Percentiles rank a stretch among this genome's conserved stretches.
Evolutionary conservation across 345 rosid species (phyloP).

Genomic region (Eucalyptus cladocalyx): DNA sequence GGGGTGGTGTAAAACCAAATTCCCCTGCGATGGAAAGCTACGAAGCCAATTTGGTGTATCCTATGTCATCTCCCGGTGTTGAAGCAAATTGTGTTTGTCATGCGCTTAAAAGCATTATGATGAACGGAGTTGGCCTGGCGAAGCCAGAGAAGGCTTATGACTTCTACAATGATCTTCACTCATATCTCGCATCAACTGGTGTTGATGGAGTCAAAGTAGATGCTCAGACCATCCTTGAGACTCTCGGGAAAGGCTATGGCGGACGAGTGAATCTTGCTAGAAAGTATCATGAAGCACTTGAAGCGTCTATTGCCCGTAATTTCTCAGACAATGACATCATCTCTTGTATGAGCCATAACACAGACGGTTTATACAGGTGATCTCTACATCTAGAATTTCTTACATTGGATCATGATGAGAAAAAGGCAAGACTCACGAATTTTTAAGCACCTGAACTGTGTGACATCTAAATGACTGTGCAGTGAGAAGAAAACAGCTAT

Average conservation of each 20-base stretch:
- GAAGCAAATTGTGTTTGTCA: not conserved
- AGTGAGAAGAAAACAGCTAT: conserved; percentile 26
- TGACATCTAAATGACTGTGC: not conserved
- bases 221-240: conserved; percentile 1
- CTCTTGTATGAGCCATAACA: conserved; percentile 34
- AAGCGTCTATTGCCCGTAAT: conserved; percentile 19
- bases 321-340: conserved; percentile 27
- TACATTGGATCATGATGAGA: not conserved
- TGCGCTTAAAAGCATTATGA: not conserved
- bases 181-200: conserved; percentile 2
- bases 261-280: conserved; percentile 26
- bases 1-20: conserved; percentile 14
- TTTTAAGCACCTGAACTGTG: not conserved
- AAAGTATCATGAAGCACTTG: conserved; percentile 24
- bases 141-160: conserved; percentile 4
- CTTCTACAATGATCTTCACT: conserved; percentile 12
- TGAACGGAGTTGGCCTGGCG: conserved; percentile 6
- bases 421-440: not conserved
- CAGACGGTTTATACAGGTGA: conserved; percentile 12
- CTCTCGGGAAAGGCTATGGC: conserved; percentile 17
- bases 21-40: not conserved
- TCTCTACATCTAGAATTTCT: not conserved
- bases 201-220: conserved; percentile 18
- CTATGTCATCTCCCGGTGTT: not conserved
- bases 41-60: not conserved